Evolutionary conservation across 176 grass and related monocot species (phyloP), one percentile per base, ranked within the genome.

Genomic region (Dactylis glomerata): DNA sequence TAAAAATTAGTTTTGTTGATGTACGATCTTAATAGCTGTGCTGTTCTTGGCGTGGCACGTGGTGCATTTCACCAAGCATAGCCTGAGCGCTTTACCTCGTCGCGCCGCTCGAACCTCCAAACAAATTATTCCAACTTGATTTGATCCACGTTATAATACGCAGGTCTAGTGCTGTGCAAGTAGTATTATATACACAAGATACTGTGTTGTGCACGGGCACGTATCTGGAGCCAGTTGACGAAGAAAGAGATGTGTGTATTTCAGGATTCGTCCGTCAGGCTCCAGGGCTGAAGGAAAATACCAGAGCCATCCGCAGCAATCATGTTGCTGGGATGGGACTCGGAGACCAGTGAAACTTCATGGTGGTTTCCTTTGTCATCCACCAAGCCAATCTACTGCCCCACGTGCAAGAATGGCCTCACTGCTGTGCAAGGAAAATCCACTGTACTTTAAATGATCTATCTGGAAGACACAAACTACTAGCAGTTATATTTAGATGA

Each of bases 21-120:
- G 34, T 36, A 36, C 34, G 34, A 49, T 62, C 38, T 26, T 40
- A 17, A 16, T 72, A n/a, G 40, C n/a, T n/a, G 38, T 57, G 5
- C 79, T 32, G 3, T 12, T 50, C 34, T 56, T 13, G 26, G 11
- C 12, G 14, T 66, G 15, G 69, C 86, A 88, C 75, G 86, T 84
- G 86, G 86, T 79, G 33, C 86, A 88, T 88, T 83, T 83, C 75
- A 84, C 62, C 79, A 11, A 8, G 68, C 49, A 45, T 8, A 5
- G 30, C 47, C 47, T 34, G 63, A 19, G 58, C 3, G 22, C 75
- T 80, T 61, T 62, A 57, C 74, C 58, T 31, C 17, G 77, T 79
- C 57, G 40, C 57, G 40, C 42, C 71, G 44, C 34, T 65, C 62
- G 16, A 47, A 73, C 40, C 41, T 40, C 76, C 76, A 78, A 62